These are phyloP conservation scores for Nigrospora sphaerica DNA, from an alignment of 2,329 filamentous ascomycete species.

Conservation along the genomic window DNA sequence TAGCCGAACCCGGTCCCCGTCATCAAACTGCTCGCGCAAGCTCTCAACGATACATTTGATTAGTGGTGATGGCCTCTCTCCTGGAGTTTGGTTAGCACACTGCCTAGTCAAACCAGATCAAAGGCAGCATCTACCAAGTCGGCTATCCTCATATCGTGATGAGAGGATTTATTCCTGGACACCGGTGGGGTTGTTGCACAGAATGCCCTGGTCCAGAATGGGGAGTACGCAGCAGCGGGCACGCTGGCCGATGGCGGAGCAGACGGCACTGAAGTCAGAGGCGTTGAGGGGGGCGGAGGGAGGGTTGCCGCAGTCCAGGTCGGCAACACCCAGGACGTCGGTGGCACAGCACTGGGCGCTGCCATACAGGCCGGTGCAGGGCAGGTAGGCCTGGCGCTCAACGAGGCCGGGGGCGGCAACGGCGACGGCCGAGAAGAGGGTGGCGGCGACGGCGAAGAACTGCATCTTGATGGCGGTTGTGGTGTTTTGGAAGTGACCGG, in stretches of 20 bases:
- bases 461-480: constrained; percentile 17
- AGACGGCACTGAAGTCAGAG: constrained; percentile 33
- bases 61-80: too few relatives aligned
- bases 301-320: constrained; percentile 39
- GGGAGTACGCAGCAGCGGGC: constrained; percentile 40
- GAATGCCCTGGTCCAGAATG: constrained; percentile 21
- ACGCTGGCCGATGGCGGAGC: constrained; percentile 29
- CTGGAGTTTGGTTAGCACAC: too few relatives aligned
- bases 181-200: constrained; percentile 17
- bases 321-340: constrained; percentile 34
- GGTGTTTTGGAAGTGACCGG: background rate
- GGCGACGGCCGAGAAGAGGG: constrained; percentile 17
- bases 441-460: constrained; percentile 17
- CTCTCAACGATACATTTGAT: too few relatives aligned
- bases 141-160: background rate
- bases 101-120: too few relatives aligned
- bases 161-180: constrained; percentile 4
- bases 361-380: constrained; percentile 32
- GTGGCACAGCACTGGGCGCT: constrained; percentile 50
- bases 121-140: too few relatives aligned
- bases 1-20: too few relatives aligned
- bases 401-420: constrained; percentile 19
- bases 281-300: constrained; percentile 23
- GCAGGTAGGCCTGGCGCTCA: constrained; percentile 27
- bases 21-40: too few relatives aligned